Conservation (phyloP, 345 rosid species). For the Toxicodendron radicans region DNA sequence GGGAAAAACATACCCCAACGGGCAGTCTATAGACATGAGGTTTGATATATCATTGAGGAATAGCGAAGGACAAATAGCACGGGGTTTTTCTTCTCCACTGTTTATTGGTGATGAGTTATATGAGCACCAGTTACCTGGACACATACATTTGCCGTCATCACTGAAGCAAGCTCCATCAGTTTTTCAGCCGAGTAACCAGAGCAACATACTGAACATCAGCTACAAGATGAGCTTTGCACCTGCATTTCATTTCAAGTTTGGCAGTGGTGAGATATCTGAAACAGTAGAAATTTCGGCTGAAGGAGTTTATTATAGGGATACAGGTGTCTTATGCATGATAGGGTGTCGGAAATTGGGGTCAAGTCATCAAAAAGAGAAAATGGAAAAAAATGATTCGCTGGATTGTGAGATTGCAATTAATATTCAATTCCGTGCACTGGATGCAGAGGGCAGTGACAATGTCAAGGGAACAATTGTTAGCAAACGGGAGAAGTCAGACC, state of each 20-base stretch:
- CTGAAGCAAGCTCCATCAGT: conserved; percentile 9
- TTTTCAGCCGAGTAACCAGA: conserved; percentile 23
- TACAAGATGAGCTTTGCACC: conserved; percentile 46
- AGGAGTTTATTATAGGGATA: conserved; percentile 61
- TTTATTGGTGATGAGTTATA: conserved; percentile 61
- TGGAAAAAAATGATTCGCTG: conserved; percentile 28
- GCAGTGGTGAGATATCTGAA: conserved; percentile 21
- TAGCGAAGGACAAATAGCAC: conserved; percentile 38
- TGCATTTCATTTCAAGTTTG: conserved; percentile 25
- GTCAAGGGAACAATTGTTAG: conserved; percentile 73
- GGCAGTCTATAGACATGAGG: conserved; percentile 63
- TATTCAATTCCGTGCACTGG: conserved; percentile 56
- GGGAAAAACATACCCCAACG: conserved; percentile 57
- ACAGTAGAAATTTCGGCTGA: conserved; percentile 62
- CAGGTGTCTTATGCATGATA: conserved; percentile 79
- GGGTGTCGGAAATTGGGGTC: conserved; percentile 57
- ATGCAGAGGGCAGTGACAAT: conserved; percentile 43
- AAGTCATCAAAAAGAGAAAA: conserved; percentile 15
- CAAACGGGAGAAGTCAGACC: conserved; percentile 54
- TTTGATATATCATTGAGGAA: conserved; percentile 52
- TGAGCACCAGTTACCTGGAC: conserved; percentile 14
- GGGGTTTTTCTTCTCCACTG: conserved; percentile 57
- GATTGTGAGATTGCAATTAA: conserved; percentile 66
- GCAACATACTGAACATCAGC: conserved; percentile 63
- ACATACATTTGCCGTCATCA: background rate